A percentile compares a stretch with the other conserved stretches of the same genome.
Conservation (phyloP, 2,329 filamentous ascomycete species). For the Pseudophaeomoniella oleicola region DNA sequence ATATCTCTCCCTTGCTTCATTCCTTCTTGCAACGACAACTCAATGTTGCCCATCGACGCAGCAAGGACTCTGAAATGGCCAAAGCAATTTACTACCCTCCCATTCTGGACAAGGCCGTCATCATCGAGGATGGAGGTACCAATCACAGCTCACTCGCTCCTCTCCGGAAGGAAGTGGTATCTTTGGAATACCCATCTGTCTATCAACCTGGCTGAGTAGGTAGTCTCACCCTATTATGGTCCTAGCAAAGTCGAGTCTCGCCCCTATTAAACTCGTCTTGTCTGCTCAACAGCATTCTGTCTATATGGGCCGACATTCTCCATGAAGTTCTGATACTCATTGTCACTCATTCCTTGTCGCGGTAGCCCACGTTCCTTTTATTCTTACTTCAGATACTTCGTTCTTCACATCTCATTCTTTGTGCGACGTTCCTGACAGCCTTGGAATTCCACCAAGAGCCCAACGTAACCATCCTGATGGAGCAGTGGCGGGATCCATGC, state of each 20-base stretch:
- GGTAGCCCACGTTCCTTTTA: constrained; percentile 2
- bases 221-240: neutral
- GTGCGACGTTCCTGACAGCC: neutral
- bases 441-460: neutral
- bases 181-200: neutral
- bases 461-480: constrained; percentile 2
- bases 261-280: neutral
- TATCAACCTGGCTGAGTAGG: neutral
- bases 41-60: neutral
- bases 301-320: constrained; percentile 1
- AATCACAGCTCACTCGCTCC: neutral
- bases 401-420: neutral
- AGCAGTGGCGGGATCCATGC: constrained; percentile 18
- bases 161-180: neutral
- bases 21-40: neutral
- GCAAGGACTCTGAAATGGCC: neutral
- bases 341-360: constrained; percentile 2
- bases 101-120: neutral
- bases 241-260: neutral
- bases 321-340: neutral
- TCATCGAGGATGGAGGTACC: neutral
- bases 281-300: neutral
- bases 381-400: neutral
- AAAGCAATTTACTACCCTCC: neutral
- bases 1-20: neutral